Evolutionary conservation across 495 filamentous ascomycete species (phyloP).

Genomic region (Trypethelium eluteriae): DNA sequence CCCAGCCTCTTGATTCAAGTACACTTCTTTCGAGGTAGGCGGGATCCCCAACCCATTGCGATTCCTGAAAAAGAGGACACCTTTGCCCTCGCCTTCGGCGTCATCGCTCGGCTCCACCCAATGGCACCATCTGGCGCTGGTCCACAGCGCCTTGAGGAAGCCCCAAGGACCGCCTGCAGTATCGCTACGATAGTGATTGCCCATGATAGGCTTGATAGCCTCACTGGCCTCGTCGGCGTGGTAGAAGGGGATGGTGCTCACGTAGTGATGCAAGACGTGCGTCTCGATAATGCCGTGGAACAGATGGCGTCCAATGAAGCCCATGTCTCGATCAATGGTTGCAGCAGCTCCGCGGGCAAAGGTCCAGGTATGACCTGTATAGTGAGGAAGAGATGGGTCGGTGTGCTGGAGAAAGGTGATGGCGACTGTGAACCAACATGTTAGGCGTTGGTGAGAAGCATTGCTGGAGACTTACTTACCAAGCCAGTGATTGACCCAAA

Average conservation of each 20-base stretch:
- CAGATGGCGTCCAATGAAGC: conserved; percentile 77
- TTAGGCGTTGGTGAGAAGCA: conserved; percentile 20
- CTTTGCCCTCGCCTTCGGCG: conserved; percentile 51
- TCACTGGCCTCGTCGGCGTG: conserved; percentile 81
- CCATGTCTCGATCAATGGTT: conserved; percentile 83
- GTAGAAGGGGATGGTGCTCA: conserved; percentile 82
- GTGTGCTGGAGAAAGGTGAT: conserved; percentile 85
- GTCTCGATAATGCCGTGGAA: conserved; percentile 91
- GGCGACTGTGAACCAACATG: conserved; percentile 30
- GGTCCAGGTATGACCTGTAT: conserved; percentile 67
- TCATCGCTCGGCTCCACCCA: conserved; percentile 60
- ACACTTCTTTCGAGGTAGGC: conserved; percentile 23
- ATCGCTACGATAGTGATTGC: conserved; percentile 68
- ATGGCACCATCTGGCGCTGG: conserved; percentile 60
- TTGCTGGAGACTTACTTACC: conserved; percentile 44
- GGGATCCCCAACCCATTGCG: conserved; percentile 47
- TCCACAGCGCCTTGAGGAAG: conserved; percentile 50
- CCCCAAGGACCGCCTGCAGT: conserved; percentile 54
- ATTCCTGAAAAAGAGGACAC: conserved; percentile 67
- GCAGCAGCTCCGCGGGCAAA: conserved; percentile 78
- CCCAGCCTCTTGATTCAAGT: conserved; percentile 21
- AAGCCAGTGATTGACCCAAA: conserved; percentile 99
- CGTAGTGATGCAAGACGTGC: conserved; percentile 84
- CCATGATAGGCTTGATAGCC: conserved; percentile 77
- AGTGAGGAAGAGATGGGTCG: conserved; percentile 79